Percentiles rank a stretch among this genome's conserved stretches.
Evolutionary conservation across 106 monocot genomes (phyloP).

Genomic region (Alisma plantagoaquatica): DNA sequence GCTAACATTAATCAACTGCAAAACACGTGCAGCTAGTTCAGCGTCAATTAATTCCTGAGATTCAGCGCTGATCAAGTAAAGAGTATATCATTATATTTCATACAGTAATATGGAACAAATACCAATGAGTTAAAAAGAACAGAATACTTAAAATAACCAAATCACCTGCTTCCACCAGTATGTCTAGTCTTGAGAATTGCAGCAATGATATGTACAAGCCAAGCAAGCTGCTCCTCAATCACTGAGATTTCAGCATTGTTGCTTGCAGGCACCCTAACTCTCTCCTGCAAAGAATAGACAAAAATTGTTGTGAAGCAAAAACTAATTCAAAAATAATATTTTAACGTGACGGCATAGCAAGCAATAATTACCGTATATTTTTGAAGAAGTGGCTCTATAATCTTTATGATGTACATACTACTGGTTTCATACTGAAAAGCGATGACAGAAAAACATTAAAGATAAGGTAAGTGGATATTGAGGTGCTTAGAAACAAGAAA

Average conservation of each 20-base stretch:
- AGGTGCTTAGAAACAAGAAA: no score
- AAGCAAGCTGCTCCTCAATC: constrained; percentile 87
- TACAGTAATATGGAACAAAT: no score
- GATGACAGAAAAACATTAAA: no score
- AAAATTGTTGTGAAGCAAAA: no score
- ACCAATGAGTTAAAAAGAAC: constrained; percentile 6
- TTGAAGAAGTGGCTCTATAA: constrained; percentile 94
- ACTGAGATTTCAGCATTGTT: constrained; percentile 55
- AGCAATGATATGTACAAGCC: constrained; percentile 96
- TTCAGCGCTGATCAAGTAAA: constrained; percentile 71
- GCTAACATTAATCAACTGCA: constrained; percentile 82
- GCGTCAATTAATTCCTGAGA: constrained; percentile 95
- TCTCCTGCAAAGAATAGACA: constrained; percentile 46
- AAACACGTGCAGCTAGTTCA: constrained; percentile 94
- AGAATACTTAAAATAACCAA: constrained; percentile 2
- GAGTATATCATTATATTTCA: no score
- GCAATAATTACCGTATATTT: constrained; percentile 58
- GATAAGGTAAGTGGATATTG: no score
- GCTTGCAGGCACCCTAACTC: constrained; percentile 44
- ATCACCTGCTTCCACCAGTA: constrained; percentile 55
- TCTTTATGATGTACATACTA: constrained; percentile 82
- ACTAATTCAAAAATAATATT: no score
- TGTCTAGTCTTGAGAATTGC: constrained; percentile 88
- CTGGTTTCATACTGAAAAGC: constrained; percentile 82
- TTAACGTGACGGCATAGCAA: no score